Evolutionary conservation across 805 yeast species (phyloP), one percentile per base, ranked within the genome.

Genomic region (Wickerhamiella bombiphila): DNA sequence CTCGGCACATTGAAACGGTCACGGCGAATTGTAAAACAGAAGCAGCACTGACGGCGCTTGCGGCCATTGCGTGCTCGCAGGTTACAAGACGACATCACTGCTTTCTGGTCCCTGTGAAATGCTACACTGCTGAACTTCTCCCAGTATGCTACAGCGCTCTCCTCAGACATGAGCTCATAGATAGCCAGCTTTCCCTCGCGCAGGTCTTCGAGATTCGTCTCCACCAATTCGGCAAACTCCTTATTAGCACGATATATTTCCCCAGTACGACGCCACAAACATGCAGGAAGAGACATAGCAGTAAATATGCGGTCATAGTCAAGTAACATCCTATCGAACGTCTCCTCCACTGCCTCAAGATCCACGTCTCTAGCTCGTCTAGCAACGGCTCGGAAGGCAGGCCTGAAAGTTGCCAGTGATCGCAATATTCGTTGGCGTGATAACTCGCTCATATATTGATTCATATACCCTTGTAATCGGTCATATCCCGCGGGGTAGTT

Each of bases 231-330:
- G 0, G 96, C 97, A 69, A 88, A 88, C 55, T 88, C 97, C 54
- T 86, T 85, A 57, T 88, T 88, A 0, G 95, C 97, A 43, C 96
- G 60, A 50, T 82, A 88, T 3, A 88, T 88, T 48, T 88, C 97
- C 2, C 97, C 97, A 0, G 97, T 86, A 49, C 97, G 75, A 54
- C 97, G 65, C 96, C 97, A 88, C 21, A 88, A 65, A 59, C 97
- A 88, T 1, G 96, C 95, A 1, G 97, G 97, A 43, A 88, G 83
- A 5, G 96, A 94, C 94, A 88, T 85, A 3, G 94, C 79, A 0
- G 96, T 85, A 60, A 88, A 88, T 3, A 88, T 95, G 25, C 97
- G 67, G 55, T 88, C 97, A 52, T 88, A 85, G 49, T 88, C 94
- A 37, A 88, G 62, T 32, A 88, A 60, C 93, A 88, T 81, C 44